These are phyloP conservation scores for Thraustochytrium striatum DNA, from an alignment of 352 stramenopile species.

Conservation along the genomic window DNA sequence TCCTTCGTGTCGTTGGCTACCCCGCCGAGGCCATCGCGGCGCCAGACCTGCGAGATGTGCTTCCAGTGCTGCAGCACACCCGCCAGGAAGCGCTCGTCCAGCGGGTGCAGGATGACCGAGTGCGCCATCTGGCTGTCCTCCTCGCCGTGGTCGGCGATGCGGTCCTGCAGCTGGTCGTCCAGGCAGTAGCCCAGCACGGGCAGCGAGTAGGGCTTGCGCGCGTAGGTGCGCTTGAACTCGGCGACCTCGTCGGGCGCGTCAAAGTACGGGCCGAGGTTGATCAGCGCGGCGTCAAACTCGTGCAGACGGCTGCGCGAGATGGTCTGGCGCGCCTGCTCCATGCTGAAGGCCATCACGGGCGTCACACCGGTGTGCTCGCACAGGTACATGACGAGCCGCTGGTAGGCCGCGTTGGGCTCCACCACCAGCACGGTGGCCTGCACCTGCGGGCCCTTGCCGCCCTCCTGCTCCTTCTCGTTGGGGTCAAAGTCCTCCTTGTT, in stretches of 20 bases:
- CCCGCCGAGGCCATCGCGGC: background rate
- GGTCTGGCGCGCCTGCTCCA: conserved; percentile 11
- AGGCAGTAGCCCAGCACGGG: conserved; percentile 28
- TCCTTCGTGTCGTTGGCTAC: background rate
- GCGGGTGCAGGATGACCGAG: conserved; percentile 15
- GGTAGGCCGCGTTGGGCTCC: conserved; percentile 15
- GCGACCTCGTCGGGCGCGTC: background rate
- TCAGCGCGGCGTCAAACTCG: conserved; percentile 12
- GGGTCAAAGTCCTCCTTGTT: background rate
- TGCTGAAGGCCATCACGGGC: background rate
- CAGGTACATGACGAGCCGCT: conserved; percentile 42
- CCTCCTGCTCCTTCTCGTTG: background rate
- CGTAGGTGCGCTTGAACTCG: conserved; percentile 51
- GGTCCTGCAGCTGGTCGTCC: too few relatives aligned
- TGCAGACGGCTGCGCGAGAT: conserved; percentile 12
- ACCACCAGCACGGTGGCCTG: background rate
- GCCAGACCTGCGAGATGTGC: conserved; percentile 31
- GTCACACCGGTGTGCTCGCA: background rate
- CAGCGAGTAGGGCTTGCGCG: background rate
- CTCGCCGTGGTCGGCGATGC: background rate
- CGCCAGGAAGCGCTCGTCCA: conserved; percentile 29
- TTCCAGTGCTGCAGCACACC: conserved; percentile 19
- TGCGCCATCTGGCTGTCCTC: conserved; percentile 32
- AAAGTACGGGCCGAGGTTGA: conserved; percentile 23
- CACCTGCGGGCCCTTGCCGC: background rate